phyloP scores from a whole-genome alignment of 75 land plant species.

The Adiantum capillusveneris region DNA sequence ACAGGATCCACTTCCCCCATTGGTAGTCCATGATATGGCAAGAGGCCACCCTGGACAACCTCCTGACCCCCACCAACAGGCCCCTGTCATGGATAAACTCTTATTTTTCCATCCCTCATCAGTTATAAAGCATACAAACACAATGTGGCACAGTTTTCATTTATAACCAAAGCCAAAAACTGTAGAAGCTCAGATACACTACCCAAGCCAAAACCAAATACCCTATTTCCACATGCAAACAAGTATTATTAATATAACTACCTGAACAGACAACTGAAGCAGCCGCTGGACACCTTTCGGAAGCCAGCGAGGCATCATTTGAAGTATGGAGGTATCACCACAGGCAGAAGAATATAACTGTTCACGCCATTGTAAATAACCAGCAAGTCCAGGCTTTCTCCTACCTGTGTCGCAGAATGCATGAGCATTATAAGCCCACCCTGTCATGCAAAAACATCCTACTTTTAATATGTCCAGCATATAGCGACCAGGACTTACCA shows the following conservation, averaged over 20 bases:
- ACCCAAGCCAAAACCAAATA: neutral
- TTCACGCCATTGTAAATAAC: constrained; percentile 79
- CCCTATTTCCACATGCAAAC: neutral
- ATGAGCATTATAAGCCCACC: too few species aligned
- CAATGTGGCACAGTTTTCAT: too few species aligned
- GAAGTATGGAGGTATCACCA: constrained; percentile 69
- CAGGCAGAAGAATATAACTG: constrained; percentile 64
- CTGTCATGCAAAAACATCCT: too few species aligned
- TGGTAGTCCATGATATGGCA: constrained; percentile 14
- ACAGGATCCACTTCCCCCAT: constrained; percentile 42
- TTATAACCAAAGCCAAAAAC: too few species aligned
- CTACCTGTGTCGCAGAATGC: neutral
- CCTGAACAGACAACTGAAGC: constrained; percentile 81
- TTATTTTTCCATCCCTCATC: too few species aligned
- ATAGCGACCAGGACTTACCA: constrained; percentile 23
- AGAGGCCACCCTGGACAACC: constrained; percentile 17
- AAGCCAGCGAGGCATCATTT: constrained; percentile 85
- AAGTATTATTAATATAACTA: constrained; percentile 19
- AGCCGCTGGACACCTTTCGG: constrained; percentile 59
- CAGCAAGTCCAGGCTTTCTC: constrained; percentile 45
- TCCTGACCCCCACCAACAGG: constrained; percentile 55
- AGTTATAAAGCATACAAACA: too few species aligned
- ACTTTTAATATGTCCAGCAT: too few species aligned
- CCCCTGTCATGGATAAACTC: constrained; percentile 41
- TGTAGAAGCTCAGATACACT: too few species aligned